Evolutionary conservation across 192 early-diverging fungal species (phyloP).

Genomic region (Chytriomyces sp.): DNA sequence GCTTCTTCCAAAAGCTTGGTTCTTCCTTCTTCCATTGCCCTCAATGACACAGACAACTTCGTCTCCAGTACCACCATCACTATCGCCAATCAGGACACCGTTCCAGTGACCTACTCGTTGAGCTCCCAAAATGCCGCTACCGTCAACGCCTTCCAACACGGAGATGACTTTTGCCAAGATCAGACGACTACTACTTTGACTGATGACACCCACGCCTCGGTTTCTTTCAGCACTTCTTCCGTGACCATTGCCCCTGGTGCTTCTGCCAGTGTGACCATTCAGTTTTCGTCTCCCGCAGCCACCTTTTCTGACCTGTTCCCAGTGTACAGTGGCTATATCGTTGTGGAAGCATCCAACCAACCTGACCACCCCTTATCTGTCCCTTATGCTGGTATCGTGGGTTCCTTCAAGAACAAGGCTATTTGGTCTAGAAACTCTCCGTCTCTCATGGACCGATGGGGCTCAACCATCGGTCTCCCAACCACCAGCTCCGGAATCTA

Average conservation of each 20-base stretch:
- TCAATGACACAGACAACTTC: constrained; percentile 43
- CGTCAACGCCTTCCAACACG: constrained; percentile 1
- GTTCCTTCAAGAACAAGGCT: neutral
- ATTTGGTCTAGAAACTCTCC: constrained; percentile 4
- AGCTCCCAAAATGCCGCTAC: constrained; percentile 25
- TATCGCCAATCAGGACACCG: constrained; percentile 34
- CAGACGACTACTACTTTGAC: constrained; percentile 9
- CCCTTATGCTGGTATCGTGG: constrained; percentile 38
- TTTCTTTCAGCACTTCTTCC: neutral
- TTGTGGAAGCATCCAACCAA: neutral
- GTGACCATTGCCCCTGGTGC: constrained; percentile 32
- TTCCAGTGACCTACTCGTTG: constrained; percentile 27
- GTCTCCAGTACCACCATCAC: constrained; percentile 12
- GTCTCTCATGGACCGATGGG: neutral
- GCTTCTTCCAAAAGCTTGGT: constrained; percentile 53
- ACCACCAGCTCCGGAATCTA: constrained; percentile 5
- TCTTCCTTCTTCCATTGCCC: constrained; percentile 45
- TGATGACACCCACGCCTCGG: constrained; percentile 11
- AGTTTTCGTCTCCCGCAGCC: constrained; percentile 29
- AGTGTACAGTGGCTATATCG: constrained; percentile 41
- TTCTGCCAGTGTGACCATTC: constrained; percentile 31
- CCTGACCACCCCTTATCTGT: constrained; percentile 18
- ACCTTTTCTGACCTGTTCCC: constrained; percentile 20
- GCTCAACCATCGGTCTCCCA: neutral
- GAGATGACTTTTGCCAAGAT: constrained; percentile 32